Percentiles rank a stretch among this genome's conserved stretches.
These are phyloP conservation scores for Fraxinus quadrangulata DNA, from an alignment of 257 asterid genomes.

Conservation along the genomic window DNA sequence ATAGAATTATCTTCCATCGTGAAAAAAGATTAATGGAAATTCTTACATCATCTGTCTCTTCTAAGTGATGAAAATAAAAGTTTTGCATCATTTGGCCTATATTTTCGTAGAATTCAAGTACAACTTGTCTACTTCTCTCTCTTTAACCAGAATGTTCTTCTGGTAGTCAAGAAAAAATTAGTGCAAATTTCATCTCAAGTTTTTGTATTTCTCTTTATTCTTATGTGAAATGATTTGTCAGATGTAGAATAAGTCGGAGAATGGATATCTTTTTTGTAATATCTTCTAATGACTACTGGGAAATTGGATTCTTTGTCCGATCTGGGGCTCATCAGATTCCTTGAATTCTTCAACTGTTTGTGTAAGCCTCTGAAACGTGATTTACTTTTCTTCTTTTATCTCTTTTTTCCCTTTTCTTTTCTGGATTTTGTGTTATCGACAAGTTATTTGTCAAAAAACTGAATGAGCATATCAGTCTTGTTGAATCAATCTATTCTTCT, in stretches of 20 bases:
- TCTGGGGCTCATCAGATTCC: conserved; percentile 62
- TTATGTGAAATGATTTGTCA: conserved; percentile 30
- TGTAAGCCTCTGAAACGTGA: conserved; percentile 36
- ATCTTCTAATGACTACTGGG: conserved; percentile 30
- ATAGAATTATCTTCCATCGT: conserved; percentile 22
- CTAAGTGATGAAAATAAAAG: conserved; percentile 15
- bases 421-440: conserved; percentile 8
- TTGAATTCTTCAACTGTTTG: conserved; percentile 53
- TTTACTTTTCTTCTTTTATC: not conserved
- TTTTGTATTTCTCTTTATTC: conserved; percentile 11
- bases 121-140: conserved; percentile 29
- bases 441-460: conserved; percentile 22
- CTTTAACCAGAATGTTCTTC: conserved; percentile 46
- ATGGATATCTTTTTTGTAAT: conserved; percentile 42
- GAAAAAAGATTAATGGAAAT: conserved; percentile 18
- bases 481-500: conserved; percentile 22
- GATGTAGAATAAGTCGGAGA: conserved; percentile 34
- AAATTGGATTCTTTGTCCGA: conserved; percentile 54
- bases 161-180: conserved; percentile 26
- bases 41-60: conserved; percentile 34
- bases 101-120: conserved; percentile 57
- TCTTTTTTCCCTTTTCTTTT: not conserved
- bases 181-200: conserved; percentile 18
- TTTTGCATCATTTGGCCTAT: conserved; percentile 35
- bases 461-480: conserved; percentile 12